These are phyloP conservation scores for Thelonectria blattea DNA, from an alignment of 2,329 filamentous ascomycete genomes.

Conservation along the genomic window DNA sequence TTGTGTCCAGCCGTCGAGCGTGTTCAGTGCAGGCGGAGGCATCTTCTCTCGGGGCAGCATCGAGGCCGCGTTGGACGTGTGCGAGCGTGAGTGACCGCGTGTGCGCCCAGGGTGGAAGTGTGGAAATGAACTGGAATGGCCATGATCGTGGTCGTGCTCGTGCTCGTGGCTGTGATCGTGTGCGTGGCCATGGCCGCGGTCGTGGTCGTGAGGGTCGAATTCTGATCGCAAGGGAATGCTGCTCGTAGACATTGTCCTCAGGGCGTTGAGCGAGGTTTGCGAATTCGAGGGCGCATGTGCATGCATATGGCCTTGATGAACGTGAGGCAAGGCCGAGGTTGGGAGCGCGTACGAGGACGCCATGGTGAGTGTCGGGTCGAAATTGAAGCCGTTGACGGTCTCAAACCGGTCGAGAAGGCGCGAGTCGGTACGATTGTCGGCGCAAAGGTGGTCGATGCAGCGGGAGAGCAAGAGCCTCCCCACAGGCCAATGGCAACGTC, in stretches of 20 bases:
- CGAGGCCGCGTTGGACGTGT: constrained; percentile 40
- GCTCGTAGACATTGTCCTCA: constrained; percentile 43
- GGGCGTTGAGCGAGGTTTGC: constrained; percentile 49
- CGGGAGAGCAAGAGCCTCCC: constrained; percentile 28
- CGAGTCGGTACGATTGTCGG: constrained; percentile 28
- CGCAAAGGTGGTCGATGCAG: constrained; percentile 28
- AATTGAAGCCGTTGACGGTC: constrained; percentile 4
- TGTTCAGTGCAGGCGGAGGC: constrained; percentile 42
- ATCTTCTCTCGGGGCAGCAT: constrained; percentile 40
- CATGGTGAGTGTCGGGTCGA: constrained; percentile 43
- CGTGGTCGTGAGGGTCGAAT: constrained; percentile 39
- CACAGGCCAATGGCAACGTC: constrained; percentile 36
- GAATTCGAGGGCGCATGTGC: constrained; percentile 48
- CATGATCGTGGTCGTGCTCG: constrained; percentile 30
- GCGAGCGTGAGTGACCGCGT: constrained; percentile 41
- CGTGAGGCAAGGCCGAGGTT: constrained; percentile 56
- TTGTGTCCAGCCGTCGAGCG: constrained; percentile 49
- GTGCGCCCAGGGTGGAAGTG: constrained; percentile 27
- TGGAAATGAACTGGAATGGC: constrained; percentile 32
- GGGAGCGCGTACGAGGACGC: constrained; percentile 61
- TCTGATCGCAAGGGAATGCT: constrained; percentile 42
- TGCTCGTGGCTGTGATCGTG: constrained; percentile 42
- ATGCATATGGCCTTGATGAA: constrained; percentile 52
- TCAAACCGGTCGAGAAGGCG: constrained; percentile 9
- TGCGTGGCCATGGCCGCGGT: constrained; percentile 41